phyloP scores from a whole-genome alignment of 805 yeast species.

The Candida taoyuanica region DNA sequence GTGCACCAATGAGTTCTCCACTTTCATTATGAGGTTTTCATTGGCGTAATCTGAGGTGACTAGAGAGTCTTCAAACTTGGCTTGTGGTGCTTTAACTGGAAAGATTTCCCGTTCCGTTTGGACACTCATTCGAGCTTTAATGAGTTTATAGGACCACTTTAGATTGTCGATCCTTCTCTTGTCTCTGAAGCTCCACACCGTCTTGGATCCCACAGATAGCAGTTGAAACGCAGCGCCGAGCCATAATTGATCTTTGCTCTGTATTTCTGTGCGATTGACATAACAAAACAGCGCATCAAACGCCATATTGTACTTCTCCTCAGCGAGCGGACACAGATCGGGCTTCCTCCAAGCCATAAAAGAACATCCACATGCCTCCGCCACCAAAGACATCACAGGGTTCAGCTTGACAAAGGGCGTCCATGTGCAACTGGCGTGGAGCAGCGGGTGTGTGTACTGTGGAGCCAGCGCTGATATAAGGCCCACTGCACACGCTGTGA shows the following conservation, averaged over 20 bases:
- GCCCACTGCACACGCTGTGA: constrained; percentile 32
- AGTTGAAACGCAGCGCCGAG: constrained; percentile 36
- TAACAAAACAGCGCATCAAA: constrained; percentile 17
- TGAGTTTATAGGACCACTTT: constrained; percentile 32
- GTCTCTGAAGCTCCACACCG: constrained; percentile 22
- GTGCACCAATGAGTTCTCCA: constrained; percentile 18
- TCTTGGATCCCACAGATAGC: constrained; percentile 36
- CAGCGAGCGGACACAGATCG: constrained; percentile 23
- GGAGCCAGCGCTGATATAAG: constrained; percentile 40
- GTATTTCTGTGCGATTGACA: not conserved
- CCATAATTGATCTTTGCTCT: constrained; percentile 31
- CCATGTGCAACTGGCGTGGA: constrained; percentile 38
- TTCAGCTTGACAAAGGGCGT: constrained; percentile 32
- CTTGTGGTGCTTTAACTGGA: not conserved
- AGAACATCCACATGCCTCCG: constrained; percentile 39
- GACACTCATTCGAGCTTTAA: constrained; percentile 29
- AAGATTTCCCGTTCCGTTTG: no score
- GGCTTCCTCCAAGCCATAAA: constrained; percentile 31
- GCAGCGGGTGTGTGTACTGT: constrained; percentile 35
- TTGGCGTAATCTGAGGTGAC: constrained; percentile 19
- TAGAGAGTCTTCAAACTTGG: not conserved
- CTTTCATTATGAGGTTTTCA: constrained; percentile 19
- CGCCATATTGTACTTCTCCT: constrained; percentile 25
- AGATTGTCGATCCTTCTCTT: constrained; percentile 25
- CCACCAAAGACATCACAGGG: constrained; percentile 30